Conservation (phyloP, 2,329 filamentous ascomycete species). For the Talaromyces albobiverticillius region DNA sequence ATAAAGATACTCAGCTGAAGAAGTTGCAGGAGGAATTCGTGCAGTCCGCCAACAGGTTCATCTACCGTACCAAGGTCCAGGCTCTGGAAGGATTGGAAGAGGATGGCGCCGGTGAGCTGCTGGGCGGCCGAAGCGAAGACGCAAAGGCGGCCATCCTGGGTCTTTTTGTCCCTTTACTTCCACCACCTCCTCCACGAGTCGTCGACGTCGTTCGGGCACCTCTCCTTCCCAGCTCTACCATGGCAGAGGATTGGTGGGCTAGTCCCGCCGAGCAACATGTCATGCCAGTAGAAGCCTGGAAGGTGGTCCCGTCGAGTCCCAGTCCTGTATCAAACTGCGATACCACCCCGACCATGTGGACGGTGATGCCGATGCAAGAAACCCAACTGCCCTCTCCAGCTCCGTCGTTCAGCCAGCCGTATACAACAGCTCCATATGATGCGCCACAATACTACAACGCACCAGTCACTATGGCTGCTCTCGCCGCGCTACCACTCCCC, state of each 20-base stretch:
- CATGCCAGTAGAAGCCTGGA: constrained; percentile 77
- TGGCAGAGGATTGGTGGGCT: constrained; percentile 75
- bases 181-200: constrained; percentile 80
- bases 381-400: constrained; percentile 73
- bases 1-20: constrained; percentile 95
- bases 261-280: constrained; percentile 62
- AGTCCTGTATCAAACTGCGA: constrained; percentile 70
- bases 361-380: constrained; percentile 68
- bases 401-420: constrained; percentile 75
- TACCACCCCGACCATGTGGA: constrained; percentile 72
- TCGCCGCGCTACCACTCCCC: constrained; percentile 75
- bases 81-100: constrained; percentile 95
- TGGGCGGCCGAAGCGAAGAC: constrained; percentile 87
- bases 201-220: constrained; percentile 85
- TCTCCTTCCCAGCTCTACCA: constrained; percentile 78
- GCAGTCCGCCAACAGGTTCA: constrained; percentile 94
- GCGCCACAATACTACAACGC: constrained; percentile 70
- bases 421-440: constrained; percentile 64
- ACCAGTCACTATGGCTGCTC: constrained; percentile 69
- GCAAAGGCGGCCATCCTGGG: constrained; percentile 83
- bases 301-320: constrained; percentile 83
- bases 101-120: constrained; percentile 88
- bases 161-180: constrained; percentile 79
- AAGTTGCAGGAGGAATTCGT: constrained; percentile 96
- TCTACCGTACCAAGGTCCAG: constrained; percentile 83